phyloP scores from a whole-genome alignment of 768 basidiomycete species.

The Lentinus brumalis region DNA sequence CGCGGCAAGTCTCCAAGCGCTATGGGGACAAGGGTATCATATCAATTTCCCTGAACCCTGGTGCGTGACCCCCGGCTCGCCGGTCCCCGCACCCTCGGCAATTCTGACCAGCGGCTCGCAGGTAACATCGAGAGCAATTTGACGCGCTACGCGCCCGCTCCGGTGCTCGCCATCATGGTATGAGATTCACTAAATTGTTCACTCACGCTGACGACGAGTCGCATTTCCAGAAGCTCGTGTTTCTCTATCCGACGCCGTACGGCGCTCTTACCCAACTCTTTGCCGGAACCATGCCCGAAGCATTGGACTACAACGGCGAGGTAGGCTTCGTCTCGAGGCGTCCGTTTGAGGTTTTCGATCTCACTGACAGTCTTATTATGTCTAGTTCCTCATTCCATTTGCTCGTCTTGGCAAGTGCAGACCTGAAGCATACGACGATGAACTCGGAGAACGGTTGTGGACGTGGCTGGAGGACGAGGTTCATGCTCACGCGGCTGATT shows the following conservation, averaged over 20 bases:
- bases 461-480: slow-evolving; percentile 29
- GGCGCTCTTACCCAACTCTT: slow-evolving; percentile 34
- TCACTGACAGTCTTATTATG: too few species aligned
- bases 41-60: slow-evolving; percentile 45
- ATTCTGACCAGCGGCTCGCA: too few species aligned
- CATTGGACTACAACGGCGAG: slow-evolving; percentile 40
- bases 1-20: slow-evolving; percentile 47
- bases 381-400: slow-evolving; percentile 30
- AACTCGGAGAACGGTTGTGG: slow-evolving; percentile 29
- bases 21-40: slow-evolving; percentile 46
- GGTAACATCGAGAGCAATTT: slow-evolving; percentile 22
- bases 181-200: too few species aligned
- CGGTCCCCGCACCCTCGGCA: slow-evolving; percentile 3
- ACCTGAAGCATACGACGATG: slow-evolving; percentile 17
- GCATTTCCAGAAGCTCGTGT: too few species aligned
- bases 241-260: slow-evolving; percentile 32
- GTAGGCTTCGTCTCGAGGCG: slow-evolving; percentile 25
- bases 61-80: slow-evolving; percentile 13
- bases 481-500: too few species aligned
- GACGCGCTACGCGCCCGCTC: background rate
- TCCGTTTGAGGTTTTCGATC: background rate
- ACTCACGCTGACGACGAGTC: too few species aligned
- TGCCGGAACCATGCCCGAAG: slow-evolving; percentile 40
- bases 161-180: slow-evolving; percentile 21
- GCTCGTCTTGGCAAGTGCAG: slow-evolving; percentile 19